A percentile compares a stretch with the other conserved stretches of the same genome.
These are phyloP conservation scores for Ampelomyces quisqualis DNA, from an alignment of 2,329 filamentous ascomycete species.

Conservation along the genomic window DNA sequence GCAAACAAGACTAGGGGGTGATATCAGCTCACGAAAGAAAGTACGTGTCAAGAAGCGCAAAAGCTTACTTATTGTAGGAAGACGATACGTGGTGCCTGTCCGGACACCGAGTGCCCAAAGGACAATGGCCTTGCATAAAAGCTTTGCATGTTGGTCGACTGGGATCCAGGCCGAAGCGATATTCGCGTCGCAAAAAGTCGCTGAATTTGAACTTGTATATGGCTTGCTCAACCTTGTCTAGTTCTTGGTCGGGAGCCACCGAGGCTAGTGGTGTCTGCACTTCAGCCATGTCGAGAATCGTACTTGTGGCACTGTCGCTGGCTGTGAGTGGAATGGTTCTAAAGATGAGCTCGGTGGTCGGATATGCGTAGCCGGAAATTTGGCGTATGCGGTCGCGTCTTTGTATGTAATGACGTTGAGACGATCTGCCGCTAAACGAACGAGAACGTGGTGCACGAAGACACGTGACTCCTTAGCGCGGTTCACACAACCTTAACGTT, in stretches of 20 bases:
- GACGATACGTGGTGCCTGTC: conserved; percentile 70
- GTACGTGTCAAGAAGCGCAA: conserved; percentile 11
- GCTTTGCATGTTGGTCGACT: conserved; percentile 74
- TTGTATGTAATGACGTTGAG: too few species aligned
- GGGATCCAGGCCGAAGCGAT: conserved; percentile 78
- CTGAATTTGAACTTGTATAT: conserved; percentile 78
- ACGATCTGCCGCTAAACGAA: too few species aligned
- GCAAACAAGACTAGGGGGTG: conserved; percentile 72
- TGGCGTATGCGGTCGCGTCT: too few species aligned
- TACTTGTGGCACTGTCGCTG: too few species aligned
- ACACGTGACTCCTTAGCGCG: too few species aligned
- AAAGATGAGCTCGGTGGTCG: too few species aligned
- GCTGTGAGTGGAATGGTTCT: too few species aligned
- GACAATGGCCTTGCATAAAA: conserved; percentile 83
- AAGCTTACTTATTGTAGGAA: conserved; percentile 66
- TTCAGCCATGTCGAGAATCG: conserved; percentile 1
- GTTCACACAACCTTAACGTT: too few species aligned
- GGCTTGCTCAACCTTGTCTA: conserved; percentile 28
- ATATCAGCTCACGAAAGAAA: conserved; percentile 9
- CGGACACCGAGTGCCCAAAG: conserved; percentile 77
- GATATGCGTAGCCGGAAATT: too few species aligned
- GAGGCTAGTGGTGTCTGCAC: conserved; percentile 21
- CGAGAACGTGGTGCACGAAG: too few species aligned
- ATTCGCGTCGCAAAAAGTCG: conserved; percentile 78
- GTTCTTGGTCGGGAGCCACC: conserved; percentile 26